Evolutionary conservation across 1,284 basidiomycete species (phyloP).

Genomic region (Fistulinella staudtii): DNA sequence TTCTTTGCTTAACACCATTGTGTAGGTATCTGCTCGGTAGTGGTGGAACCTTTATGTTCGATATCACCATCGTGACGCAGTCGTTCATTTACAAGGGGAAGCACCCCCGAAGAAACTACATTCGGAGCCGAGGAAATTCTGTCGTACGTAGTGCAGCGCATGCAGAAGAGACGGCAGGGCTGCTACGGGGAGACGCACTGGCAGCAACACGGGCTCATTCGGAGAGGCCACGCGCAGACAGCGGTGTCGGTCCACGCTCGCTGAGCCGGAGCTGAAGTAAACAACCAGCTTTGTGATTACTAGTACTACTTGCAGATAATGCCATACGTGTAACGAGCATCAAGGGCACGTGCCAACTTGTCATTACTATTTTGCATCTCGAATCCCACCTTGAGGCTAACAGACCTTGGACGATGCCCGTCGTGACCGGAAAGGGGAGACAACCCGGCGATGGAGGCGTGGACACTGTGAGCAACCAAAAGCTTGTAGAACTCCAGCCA

Average conservation of each 20-base stretch:
- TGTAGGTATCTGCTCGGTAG: conserved; percentile 80
- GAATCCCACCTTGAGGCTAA: not conserved
- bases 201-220: conserved; percentile 23
- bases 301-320: too few species aligned
- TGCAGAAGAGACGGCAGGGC: conserved; percentile 45
- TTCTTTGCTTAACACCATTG: conserved; percentile 5
- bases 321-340: too few species aligned
- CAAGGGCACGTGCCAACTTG: conserved; percentile 19
- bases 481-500: conserved; percentile 21
- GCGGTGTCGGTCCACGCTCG: conserved; percentile 12
- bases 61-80: conserved; percentile 78
- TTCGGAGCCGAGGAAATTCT: conserved; percentile 32
- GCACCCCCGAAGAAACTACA: conserved; percentile 20
- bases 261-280: conserved; percentile 29
- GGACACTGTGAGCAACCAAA: conserved; percentile 16
- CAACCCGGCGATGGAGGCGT: conserved; percentile 6
- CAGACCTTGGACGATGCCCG: conserved; percentile 22
- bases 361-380: not conserved
- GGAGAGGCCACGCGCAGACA: conserved; percentile 13
- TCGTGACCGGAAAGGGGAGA: conserved; percentile 19
- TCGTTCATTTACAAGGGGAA: conserved; percentile 48
- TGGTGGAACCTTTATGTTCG: conserved; percentile 86
- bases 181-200: conserved; percentile 40
- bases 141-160: conserved; percentile 22
- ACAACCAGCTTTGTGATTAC: too few species aligned